phyloP scores from a whole-genome alignment of 345 rosid genomes.

The Populus pruinosa region DNA sequence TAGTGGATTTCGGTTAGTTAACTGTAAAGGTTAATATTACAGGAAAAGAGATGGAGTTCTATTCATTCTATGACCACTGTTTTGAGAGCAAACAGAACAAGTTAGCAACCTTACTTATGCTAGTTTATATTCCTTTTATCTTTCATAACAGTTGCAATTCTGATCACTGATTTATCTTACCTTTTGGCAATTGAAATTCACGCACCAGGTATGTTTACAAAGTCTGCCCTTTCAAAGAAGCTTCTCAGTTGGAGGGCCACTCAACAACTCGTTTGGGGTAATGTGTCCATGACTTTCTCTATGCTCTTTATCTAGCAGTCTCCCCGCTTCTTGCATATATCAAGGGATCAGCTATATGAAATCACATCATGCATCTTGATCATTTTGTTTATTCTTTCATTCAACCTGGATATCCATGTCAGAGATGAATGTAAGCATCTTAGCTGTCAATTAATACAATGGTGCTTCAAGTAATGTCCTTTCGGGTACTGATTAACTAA shows the following conservation, averaged over 20 bases:
- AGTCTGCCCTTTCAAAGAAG: slow-evolving; percentile 81
- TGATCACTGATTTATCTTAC: slow-evolving; percentile 12
- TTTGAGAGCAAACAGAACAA: slow-evolving; percentile 90
- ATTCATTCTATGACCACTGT: slow-evolving; percentile 69
- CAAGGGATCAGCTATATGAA: neutral
- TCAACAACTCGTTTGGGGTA: slow-evolving; percentile 73
- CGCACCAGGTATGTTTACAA: slow-evolving; percentile 81
- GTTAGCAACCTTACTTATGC: slow-evolving; percentile 33
- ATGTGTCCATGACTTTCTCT: slow-evolving; percentile 20
- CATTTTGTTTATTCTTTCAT: neutral
- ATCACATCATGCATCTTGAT: neutral
- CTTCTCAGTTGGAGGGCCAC: slow-evolving; percentile 80
- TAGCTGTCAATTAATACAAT: neutral
- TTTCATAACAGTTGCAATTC: slow-evolving; percentile 3
- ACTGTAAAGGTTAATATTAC: slow-evolving; percentile 27
- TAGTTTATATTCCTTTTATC: neutral
- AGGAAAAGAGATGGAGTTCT: slow-evolving; percentile 93
- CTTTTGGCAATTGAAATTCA: slow-evolving; percentile 1
- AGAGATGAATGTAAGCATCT: neutral
- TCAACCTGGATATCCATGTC: neutral
- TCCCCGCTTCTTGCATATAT: neutral
- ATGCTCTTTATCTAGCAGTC: neutral
- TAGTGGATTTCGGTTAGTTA: slow-evolving; percentile 21
- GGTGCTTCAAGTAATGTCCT: neutral
- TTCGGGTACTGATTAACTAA: neutral